Percentiles rank a stretch among this genome's conserved stretches.
phyloP scores from a whole-genome alignment of 305 asterid genomes.

The Fraxinus xanthoxyloides region DNA sequence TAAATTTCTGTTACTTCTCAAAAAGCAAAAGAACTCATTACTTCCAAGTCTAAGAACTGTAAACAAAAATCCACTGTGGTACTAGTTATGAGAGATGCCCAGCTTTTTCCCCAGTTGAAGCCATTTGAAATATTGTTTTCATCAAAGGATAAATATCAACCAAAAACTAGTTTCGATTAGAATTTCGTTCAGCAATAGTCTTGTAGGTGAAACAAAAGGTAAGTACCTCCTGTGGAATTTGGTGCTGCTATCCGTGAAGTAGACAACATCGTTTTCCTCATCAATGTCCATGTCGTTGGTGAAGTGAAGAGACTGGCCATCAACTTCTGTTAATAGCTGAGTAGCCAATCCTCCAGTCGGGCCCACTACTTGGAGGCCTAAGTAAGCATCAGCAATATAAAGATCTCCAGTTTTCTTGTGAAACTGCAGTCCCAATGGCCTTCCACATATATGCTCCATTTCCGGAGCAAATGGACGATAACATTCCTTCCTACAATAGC shows the following conservation, averaged over 20 bases:
- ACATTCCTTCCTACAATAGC: conserved; percentile 48
- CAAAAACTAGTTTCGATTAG: neutral
- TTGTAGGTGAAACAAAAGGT: neutral
- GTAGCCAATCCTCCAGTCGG: conserved; percentile 60
- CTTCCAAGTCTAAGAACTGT: neutral
- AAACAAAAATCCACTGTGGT: neutral
- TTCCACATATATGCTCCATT: conserved; percentile 67
- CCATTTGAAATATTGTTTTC: neutral
- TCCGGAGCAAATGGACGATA: conserved; percentile 55
- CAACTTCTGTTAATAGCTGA: conserved; percentile 49
- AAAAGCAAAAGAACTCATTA: neutral
- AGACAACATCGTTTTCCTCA: conserved; percentile 46
- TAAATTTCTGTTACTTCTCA: neutral
- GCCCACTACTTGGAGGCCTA: conserved; percentile 70
- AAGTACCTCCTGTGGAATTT: conserved; percentile 54
- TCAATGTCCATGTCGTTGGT: conserved; percentile 76
- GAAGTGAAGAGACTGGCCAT: conserved; percentile 56
- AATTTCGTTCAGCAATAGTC: neutral
- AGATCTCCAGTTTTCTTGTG: conserved; percentile 56
- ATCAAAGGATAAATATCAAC: neutral
- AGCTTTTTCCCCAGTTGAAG: neutral
- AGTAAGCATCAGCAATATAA: conserved; percentile 74
- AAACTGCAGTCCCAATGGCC: conserved; percentile 72
- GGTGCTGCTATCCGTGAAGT: conserved; percentile 71
- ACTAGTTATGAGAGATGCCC: neutral